Evolutionary conservation across 768 basidiomycete species (phyloP).

Genomic region (Coprinopsis sp.): DNA sequence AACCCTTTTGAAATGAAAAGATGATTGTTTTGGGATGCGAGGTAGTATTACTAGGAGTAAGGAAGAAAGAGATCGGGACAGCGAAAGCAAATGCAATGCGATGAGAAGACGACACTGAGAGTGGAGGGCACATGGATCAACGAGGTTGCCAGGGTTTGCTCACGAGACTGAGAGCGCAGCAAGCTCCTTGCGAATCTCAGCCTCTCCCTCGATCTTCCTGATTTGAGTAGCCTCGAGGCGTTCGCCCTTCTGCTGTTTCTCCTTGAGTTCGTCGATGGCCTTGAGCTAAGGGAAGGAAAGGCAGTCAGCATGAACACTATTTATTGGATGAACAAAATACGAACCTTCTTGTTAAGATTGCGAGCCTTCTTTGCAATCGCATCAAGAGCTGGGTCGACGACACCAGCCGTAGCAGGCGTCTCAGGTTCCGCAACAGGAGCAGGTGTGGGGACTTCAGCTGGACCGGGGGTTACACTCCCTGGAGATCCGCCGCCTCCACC

Average conservation of each 20-base stretch:
- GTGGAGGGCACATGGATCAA: no score
- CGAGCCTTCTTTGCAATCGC: constrained; percentile 87
- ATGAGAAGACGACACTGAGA: no score
- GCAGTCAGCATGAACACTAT: constrained; percentile 1
- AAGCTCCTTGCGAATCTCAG: constrained; percentile 79
- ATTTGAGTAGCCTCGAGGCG: constrained; percentile 91
- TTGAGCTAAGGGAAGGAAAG: constrained; percentile 58
- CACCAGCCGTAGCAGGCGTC: constrained; percentile 51
- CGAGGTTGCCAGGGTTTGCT: no score
- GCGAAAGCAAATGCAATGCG: no score
- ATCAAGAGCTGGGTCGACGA: constrained; percentile 55
- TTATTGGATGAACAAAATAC: constrained; percentile 15
- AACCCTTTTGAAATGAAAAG: no score
- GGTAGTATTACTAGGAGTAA: no score
- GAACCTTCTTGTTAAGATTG: constrained; percentile 93
- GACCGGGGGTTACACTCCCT: constrained; percentile 8
- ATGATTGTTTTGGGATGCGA: no score
- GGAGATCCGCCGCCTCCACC: constrained; percentile 9
- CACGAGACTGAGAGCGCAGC: no score
- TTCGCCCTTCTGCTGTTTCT: constrained; percentile 85
- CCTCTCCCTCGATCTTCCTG: constrained; percentile 94
- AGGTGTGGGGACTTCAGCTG: constrained; percentile 16
- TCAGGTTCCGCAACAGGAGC: constrained; percentile 21
- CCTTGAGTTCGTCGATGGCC: constrained; percentile 98
- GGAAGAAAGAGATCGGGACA: no score